Evolutionary conservation across 1,284 basidiomycete genomes (phyloP).

Genomic region (Marasmius fiardii): DNA sequence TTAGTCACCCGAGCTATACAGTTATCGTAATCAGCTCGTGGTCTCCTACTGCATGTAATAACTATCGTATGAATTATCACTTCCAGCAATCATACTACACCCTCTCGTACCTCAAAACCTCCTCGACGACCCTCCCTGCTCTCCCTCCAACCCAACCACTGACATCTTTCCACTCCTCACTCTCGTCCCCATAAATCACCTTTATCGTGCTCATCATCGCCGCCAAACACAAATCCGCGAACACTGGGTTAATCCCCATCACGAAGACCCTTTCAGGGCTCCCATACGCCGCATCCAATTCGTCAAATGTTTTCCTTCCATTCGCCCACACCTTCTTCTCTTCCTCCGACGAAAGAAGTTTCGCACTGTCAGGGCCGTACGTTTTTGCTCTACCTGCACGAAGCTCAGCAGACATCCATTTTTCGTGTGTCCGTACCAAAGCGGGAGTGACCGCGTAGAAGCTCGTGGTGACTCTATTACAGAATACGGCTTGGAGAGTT

Average conservation of each 20-base stretch:
- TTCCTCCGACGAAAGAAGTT: background rate
- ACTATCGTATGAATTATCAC: no score
- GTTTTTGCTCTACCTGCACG: constrained; percentile 25
- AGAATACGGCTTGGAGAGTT: constrained; percentile 2
- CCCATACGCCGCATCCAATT: constrained; percentile 15
- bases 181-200: constrained; percentile 14
- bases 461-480: background rate
- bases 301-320: background rate
- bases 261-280: constrained; percentile 18
- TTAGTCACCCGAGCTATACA: no score
- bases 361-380: constrained; percentile 20
- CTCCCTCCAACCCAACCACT: constrained; percentile 26
- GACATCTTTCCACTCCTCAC: constrained; percentile 25
- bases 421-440: constrained; percentile 11
- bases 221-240: constrained; percentile 28
- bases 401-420: constrained; percentile 19
- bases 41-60: no score
- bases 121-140: background rate
- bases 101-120: background rate
- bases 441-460: background rate
- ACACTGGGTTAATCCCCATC: constrained; percentile 27
- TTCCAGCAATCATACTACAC: no score
- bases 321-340: background rate
- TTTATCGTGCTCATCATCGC: constrained; percentile 26
- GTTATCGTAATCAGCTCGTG: no score